These are phyloP conservation scores for Botrytis tulipae DNA, from an alignment of 2,329 filamentous ascomycete species.

Conservation along the genomic window DNA sequence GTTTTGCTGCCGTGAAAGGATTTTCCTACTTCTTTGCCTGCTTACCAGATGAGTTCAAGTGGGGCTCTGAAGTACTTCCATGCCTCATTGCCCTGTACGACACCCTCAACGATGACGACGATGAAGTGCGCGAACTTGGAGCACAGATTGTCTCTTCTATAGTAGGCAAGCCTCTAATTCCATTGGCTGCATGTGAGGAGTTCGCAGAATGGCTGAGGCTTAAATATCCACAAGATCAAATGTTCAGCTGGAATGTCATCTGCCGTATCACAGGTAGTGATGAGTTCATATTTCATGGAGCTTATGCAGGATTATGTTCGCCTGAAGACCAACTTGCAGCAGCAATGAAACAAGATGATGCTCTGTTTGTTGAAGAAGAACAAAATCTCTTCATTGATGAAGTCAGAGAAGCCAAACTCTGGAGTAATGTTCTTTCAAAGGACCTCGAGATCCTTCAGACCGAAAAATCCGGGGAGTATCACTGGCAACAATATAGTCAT, in stretches of 20 bases:
- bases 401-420: slow-evolving; percentile 68
- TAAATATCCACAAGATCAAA: slow-evolving; percentile 11
- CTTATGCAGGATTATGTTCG: slow-evolving; percentile 30
- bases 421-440: slow-evolving; percentile 49
- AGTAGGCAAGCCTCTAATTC: slow-evolving; percentile 47
- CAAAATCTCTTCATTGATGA: slow-evolving; percentile 93
- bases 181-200: slow-evolving; percentile 26
- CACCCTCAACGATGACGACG: slow-evolving; percentile 83
- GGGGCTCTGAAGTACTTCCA: slow-evolving; percentile 43
- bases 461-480: background rate
- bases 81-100: slow-evolving; percentile 69
- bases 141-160: slow-evolving; percentile 37
- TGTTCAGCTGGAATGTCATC: slow-evolving; percentile 24
- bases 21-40: slow-evolving; percentile 50
- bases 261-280: slow-evolving; percentile 29
- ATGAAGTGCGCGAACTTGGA: slow-evolving; percentile 69
- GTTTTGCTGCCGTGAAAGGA: slow-evolving; percentile 58
- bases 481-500: slow-evolving; percentile 10
- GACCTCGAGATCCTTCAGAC: slow-evolving; percentile 22
- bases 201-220: slow-evolving; percentile 24
- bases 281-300: background rate
- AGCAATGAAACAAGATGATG: slow-evolving; percentile 56
- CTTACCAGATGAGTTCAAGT: slow-evolving; percentile 22
- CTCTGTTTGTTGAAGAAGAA: slow-evolving; percentile 84
- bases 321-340: slow-evolving; percentile 44